Evolutionary conservation across 306 rosid species (phyloP), one percentile per base, ranked within the genome.

Genomic region (Lathyrus oleraceus): DNA sequence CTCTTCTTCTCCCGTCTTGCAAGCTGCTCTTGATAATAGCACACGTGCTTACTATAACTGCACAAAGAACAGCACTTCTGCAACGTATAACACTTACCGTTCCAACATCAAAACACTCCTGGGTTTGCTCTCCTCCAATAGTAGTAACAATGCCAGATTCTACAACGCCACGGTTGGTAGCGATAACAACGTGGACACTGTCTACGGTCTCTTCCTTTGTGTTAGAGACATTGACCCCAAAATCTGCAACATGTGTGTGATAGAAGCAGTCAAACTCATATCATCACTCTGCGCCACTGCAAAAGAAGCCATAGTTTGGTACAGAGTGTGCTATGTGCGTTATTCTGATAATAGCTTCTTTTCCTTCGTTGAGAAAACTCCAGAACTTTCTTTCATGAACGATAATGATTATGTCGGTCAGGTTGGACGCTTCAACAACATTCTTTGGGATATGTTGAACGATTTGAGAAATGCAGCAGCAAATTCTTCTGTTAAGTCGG

Each of bases 1-100:
- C 69, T 39, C 65, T 49, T 4, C 78, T 15, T 67, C 66, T 44
- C 61, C 54, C 57, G 36, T 64, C 45, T 5, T 70, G 36, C 77
- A 75, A 75, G 63, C 60, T 62, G 19, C 68, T 5, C 1, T 14
- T 11, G 48, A 62, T 42, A 62, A 58, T 3, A 6, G 3, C 16
- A 58, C 64, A n/a, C 42, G 8, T 58, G 42, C 64, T 58, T 58
- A n/a, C 23, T 58, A 58, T 30, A 58, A 58, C 23, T 58, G 64
- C 64, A 58, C 64, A 14, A 30, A 13, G 21, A 58, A 58, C 64
- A 30, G 6, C 12, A 58, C 64, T 58, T 58, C 42, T 43, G 9
- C 17, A 10, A 44, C 14, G 6, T 1, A 28, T 35, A 16, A 9
- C 23, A 13, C 65, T 35, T 35, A 30, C 45, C 43, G 44, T 30